Percentiles rank a stretch among this genome's conserved stretches.
Conservation (phyloP, 2,329 filamentous ascomycete species). For the Stachybotrys chartarum region DNA sequence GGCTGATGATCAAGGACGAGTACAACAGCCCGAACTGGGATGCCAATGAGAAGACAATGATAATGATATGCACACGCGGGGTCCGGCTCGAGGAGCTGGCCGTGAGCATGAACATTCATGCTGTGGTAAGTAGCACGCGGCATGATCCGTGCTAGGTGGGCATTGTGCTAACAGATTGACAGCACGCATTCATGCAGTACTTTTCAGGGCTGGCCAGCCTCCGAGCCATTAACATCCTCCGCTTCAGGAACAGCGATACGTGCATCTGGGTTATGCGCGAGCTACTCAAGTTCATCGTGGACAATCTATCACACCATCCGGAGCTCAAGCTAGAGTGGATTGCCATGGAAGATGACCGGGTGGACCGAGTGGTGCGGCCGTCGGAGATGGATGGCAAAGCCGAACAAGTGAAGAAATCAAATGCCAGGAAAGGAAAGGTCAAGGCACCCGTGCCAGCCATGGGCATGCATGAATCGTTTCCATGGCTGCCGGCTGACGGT, state of each 20-base stretch:
- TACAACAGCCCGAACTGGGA: conserved; percentile 45
- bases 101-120: conserved; percentile 43
- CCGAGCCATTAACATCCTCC: conserved; percentile 47
- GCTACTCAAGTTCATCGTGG: conserved; percentile 50
- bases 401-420: conserved; percentile 19
- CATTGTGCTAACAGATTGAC: conserved; percentile 1
- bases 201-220: conserved; percentile 40
- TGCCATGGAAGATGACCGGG: conserved; percentile 42
- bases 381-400: conserved; percentile 18
- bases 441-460: conserved; percentile 14
- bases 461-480: conserved; percentile 9
- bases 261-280: conserved; percentile 51
- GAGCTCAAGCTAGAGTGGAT: conserved; percentile 52
- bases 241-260: conserved; percentile 47
- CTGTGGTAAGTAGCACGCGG: conserved; percentile 38
- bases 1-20: conserved; percentile 55
- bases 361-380: conserved; percentile 41
- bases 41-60: conserved; percentile 44
- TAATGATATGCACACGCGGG: conserved; percentile 45
- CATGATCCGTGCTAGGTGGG: not conserved
- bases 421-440: conserved; percentile 23
- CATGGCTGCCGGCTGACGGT: conserved; percentile 18
- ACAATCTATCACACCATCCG: conserved; percentile 49
- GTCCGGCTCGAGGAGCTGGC: conserved; percentile 47
- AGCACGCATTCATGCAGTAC: conserved; percentile 53